Evolutionary conservation across 306 rosid species (phyloP).

Genomic region (Ceratonia siliqua): DNA sequence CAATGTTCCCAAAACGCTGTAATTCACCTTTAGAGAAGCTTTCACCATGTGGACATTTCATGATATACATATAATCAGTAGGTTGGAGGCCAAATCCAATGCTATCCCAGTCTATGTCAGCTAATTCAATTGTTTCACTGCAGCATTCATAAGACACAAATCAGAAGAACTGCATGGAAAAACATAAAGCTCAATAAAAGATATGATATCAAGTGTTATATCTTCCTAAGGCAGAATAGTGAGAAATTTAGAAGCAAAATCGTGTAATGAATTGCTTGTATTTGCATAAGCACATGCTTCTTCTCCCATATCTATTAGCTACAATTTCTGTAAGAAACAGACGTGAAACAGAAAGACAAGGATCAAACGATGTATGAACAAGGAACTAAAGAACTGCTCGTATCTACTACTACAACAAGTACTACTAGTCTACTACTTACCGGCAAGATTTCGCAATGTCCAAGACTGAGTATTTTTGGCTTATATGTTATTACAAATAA

Average conservation of each 20-base stretch:
- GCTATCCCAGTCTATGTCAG: conserved; percentile 82
- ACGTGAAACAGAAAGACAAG: background rate
- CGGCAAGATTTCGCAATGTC: background rate
- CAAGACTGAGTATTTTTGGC: background rate
- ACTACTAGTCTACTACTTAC: background rate
- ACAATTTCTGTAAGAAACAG: background rate
- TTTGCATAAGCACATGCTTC: background rate
- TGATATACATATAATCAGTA: conserved; percentile 85
- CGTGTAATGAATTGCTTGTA: background rate
- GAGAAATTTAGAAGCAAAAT: background rate
- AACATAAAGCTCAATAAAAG: background rate
- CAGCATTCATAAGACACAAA: conserved; percentile 22
- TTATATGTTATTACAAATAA: background rate
- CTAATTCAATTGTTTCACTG: conserved; percentile 54
- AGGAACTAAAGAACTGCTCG: background rate
- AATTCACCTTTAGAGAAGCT: conserved; percentile 77
- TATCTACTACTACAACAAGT: background rate
- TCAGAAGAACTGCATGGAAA: background rate
- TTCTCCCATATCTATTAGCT: background rate
- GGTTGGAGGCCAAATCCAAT: conserved; percentile 76
- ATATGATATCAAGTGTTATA: background rate
- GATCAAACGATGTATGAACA: background rate
- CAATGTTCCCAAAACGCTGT: conserved; percentile 86
- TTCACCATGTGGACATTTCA: conserved; percentile 70
- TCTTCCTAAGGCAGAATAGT: background rate